phyloP scores from a whole-genome alignment of 805 yeast genomes.

The Ogataea chonburiensis region DNA sequence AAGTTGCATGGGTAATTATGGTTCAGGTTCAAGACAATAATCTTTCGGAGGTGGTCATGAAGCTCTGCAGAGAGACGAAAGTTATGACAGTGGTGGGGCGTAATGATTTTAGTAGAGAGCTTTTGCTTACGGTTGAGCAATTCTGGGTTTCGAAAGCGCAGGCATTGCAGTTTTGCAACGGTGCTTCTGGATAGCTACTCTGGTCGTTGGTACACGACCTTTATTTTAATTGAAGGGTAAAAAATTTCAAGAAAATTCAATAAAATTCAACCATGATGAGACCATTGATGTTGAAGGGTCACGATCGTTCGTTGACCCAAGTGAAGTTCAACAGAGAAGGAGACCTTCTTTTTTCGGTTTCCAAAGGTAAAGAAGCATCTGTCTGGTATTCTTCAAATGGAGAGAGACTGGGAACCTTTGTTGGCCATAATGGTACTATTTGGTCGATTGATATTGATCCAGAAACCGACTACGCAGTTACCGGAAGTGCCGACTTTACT shows the following conservation, averaged over 20 bases:
- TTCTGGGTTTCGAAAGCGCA: slow-evolving; percentile 1
- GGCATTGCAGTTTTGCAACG: slow-evolving; percentile 1
- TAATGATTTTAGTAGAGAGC: background rate
- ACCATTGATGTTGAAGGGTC: slow-evolving; percentile 81
- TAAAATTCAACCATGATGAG: slow-evolving; percentile 44
- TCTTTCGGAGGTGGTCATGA: background rate
- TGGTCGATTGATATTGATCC: slow-evolving; percentile 89
- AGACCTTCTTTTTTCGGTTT: slow-evolving; percentile 85
- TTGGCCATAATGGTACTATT: slow-evolving; percentile 88
- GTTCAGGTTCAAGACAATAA: background rate
- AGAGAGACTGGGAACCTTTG: slow-evolving; percentile 91
- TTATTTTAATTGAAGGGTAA: slow-evolving; percentile 5
- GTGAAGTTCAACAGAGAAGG: slow-evolving; percentile 95
- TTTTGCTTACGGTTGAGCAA: too few species aligned
- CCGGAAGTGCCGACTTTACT: slow-evolving; percentile 89
- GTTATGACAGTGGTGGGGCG: slow-evolving; percentile 1
- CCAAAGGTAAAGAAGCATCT: slow-evolving; percentile 86
- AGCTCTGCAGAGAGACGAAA: background rate
- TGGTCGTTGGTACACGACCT: slow-evolving; percentile 7
- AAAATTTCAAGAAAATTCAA: slow-evolving; percentile 9
- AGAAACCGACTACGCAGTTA: slow-evolving; percentile 65
- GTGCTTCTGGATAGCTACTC: background rate
- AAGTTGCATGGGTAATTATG: background rate
- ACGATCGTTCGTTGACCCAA: slow-evolving; percentile 96
- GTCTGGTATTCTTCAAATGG: slow-evolving; percentile 96